These are phyloP conservation scores for Podaxis pistillaris DNA, from an alignment of 768 basidiomycete genomes.

Conservation along the genomic window DNA sequence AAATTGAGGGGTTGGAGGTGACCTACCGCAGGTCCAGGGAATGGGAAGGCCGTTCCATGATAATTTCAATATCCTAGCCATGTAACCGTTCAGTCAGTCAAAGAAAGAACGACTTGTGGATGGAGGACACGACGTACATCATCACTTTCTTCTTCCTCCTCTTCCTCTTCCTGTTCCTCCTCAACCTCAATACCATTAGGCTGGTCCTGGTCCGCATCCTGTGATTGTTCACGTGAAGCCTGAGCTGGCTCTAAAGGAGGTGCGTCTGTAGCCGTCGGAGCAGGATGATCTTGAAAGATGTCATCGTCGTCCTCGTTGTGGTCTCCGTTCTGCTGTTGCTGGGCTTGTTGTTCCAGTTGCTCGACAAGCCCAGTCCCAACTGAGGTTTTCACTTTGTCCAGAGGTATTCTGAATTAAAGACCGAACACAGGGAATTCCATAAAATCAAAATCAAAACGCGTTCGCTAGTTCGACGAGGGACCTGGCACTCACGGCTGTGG, in stretches of 20 bases:
- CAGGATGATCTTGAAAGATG: conserved; percentile 4
- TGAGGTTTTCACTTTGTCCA: conserved; percentile 41
- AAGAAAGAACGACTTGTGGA: not conserved
- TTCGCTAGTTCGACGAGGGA: conserved; percentile 15
- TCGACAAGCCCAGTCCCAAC: conserved; percentile 54
- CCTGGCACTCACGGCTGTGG: conserved; percentile 59
- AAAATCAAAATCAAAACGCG: not conserved
- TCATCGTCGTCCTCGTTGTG: conserved; percentile 29
- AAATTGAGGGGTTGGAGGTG: not conserved
- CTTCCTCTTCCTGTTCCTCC: conserved; percentile 31
- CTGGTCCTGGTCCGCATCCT: conserved; percentile 32
- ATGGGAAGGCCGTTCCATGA: conserved; percentile 76
- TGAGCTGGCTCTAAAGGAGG: not conserved
- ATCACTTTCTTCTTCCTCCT: conserved; percentile 33
- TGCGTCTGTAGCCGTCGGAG: not conserved
- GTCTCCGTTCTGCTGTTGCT: conserved; percentile 38
- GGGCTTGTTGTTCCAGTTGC: conserved; percentile 47
- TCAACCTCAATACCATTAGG: conserved; percentile 35
- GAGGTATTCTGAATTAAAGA: conserved; percentile 29
- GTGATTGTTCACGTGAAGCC: conserved; percentile 23
- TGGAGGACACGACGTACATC: conserved; percentile 33
- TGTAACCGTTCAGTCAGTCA: not conserved
- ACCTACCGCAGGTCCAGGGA: conserved; percentile 74
- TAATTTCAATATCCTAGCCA: conserved; percentile 81
- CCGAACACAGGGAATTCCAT: conserved; percentile 3